Conservation (phyloP, 2,329 filamentous ascomycete species). For the Thelonectria discophora region DNA sequence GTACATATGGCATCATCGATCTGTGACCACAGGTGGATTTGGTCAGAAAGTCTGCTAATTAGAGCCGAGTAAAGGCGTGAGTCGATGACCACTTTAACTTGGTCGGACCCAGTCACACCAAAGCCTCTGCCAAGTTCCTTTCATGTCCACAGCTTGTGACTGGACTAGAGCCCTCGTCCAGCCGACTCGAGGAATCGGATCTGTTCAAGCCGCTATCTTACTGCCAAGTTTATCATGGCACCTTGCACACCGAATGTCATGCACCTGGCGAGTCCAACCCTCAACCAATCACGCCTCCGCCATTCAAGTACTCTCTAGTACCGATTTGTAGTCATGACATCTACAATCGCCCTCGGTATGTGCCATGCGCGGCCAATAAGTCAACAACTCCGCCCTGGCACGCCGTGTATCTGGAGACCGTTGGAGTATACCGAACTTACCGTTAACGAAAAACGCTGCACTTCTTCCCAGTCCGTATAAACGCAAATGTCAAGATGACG, state of each 20-base stretch:
- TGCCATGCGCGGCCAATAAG: neutral
- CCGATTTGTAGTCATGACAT: conserved; percentile 1
- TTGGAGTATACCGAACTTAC: neutral
- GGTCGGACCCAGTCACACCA: neutral
- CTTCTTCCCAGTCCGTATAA: neutral
- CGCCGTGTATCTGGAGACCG: neutral
- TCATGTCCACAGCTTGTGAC: too few relatives aligned
- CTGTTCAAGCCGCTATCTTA: too few relatives aligned
- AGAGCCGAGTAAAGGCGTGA: neutral
- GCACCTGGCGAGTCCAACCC: neutral
- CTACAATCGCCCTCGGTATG: neutral
- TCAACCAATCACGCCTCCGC: neutral
- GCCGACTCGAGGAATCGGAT: too few relatives aligned
- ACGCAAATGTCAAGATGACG: neutral
- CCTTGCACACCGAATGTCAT: neutral
- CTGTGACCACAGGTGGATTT: neutral
- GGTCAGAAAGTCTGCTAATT: neutral
- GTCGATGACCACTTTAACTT: neutral
- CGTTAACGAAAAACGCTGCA: neutral
- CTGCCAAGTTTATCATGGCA: neutral
- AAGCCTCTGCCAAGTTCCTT: too few relatives aligned
- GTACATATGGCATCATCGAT: neutral
- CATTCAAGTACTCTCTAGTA: neutral
- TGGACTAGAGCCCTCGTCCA: too few relatives aligned
- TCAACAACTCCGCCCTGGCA: neutral